Percentiles rank a stretch among this genome's conserved stretches.
phyloP scores from a whole-genome alignment of 1,284 basidiomycete genomes.

The Phellinidium pouzarii region DNA sequence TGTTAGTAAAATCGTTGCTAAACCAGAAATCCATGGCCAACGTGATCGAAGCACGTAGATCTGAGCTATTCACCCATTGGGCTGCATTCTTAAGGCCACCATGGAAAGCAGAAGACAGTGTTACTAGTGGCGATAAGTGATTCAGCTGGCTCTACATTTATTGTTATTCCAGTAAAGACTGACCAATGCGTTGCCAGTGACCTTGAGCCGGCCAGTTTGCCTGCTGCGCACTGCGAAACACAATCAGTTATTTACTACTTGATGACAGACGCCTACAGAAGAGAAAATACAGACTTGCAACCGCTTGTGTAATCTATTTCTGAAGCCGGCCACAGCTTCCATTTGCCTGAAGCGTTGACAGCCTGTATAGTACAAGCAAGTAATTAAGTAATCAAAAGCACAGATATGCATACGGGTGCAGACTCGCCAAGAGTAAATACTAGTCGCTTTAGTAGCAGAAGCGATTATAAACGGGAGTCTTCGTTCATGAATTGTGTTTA shows the following conservation, averaged over 20 bases:
- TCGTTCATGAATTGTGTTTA: conserved; percentile 25
- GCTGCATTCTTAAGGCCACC: conserved; percentile 37
- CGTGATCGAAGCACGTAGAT: conserved; percentile 36
- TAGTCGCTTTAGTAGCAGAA: conserved; percentile 22
- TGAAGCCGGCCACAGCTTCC: conserved; percentile 51
- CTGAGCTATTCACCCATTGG: conserved; percentile 35
- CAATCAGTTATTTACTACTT: conserved; percentile 6
- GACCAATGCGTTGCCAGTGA: conserved; percentile 58
- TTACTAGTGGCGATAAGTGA: conserved; percentile 27
- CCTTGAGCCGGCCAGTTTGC: conserved; percentile 63
- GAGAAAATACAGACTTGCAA: conserved; percentile 29
- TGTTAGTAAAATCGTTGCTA: conserved; percentile 45
- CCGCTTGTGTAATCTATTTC: conserved; percentile 53
- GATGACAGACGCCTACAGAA: not conserved
- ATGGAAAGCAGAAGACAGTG: conserved; percentile 51
- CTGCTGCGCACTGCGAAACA: conserved; percentile 34
- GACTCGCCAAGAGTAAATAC: conserved; percentile 25
- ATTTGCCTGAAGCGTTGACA: conserved; percentile 36
- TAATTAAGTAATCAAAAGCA: not conserved
- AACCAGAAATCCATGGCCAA: conserved; percentile 63
- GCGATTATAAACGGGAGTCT: conserved; percentile 27
- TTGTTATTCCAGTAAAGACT: conserved; percentile 20
- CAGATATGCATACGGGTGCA: not conserved
- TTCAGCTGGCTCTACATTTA: not conserved
- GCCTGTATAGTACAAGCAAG: conserved; percentile 30